These are phyloP conservation scores for Geotrichum bryndzae DNA, from an alignment of 1,139 yeast species.

Conservation along the genomic window DNA sequence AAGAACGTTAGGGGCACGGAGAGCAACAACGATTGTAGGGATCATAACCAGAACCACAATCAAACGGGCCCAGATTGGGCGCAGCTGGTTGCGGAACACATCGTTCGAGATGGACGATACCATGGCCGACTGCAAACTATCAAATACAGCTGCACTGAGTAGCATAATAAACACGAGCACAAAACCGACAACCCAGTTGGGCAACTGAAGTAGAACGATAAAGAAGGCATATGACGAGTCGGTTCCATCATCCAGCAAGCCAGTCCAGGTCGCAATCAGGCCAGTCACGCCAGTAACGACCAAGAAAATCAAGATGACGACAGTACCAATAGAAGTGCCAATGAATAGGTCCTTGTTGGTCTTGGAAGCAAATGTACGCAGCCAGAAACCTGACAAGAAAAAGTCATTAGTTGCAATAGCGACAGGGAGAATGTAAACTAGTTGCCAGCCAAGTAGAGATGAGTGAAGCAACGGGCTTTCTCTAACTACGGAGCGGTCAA, in stretches of 20 bases:
- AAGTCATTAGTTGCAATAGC: constrained; percentile 89
- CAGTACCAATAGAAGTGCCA: constrained; percentile 69
- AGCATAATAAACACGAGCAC: constrained; percentile 67
- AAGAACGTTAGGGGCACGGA: constrained; percentile 73
- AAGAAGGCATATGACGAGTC: constrained; percentile 60
- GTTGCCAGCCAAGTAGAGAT: constrained; percentile 80
- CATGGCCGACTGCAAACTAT: constrained; percentile 82
- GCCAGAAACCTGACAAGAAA: constrained; percentile 89
- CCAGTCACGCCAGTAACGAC: constrained; percentile 80
- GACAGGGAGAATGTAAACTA: constrained; percentile 72
- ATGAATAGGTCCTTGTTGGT: constrained; percentile 68
- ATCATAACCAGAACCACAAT: constrained; percentile 70
- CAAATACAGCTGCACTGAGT: constrained; percentile 83
- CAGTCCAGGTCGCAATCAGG: constrained; percentile 85
- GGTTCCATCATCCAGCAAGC: constrained; percentile 51
- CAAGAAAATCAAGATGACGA: constrained; percentile 56
- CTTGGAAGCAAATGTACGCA: constrained; percentile 84
- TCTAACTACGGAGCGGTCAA: constrained; percentile 57
- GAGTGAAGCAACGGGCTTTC: constrained; percentile 61
- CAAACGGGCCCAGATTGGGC: constrained; percentile 59
- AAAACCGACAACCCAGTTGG: constrained; percentile 84
- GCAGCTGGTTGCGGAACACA: constrained; percentile 72
- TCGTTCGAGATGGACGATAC: constrained; percentile 88
- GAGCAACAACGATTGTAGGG: constrained; percentile 79
- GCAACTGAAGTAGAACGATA: constrained; percentile 62